Percentiles rank a stretch among this genome's conserved stretches.
These are phyloP conservation scores for Neonectria neomacrospora DNA, from an alignment of 2,329 filamentous ascomycete genomes.

Conservation along the genomic window DNA sequence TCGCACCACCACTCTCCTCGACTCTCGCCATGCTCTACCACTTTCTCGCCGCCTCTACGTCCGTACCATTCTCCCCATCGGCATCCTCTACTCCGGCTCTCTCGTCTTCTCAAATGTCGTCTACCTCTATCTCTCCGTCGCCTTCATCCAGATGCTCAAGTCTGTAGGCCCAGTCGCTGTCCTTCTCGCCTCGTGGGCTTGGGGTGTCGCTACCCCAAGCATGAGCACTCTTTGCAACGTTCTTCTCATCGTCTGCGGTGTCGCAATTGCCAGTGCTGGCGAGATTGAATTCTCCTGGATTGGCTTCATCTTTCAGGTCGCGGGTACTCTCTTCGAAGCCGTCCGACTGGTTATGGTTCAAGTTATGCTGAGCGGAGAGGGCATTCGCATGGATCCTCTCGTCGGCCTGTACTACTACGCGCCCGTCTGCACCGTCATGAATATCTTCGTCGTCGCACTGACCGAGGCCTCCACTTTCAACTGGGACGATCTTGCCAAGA, in stretches of 20 bases:
- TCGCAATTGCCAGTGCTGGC: slow-evolving; percentile 65
- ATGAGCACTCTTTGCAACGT: slow-evolving; percentile 59
- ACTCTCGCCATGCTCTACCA: slow-evolving; percentile 69
- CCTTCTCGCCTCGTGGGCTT: slow-evolving; percentile 72
- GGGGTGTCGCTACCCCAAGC: slow-evolving; percentile 61
- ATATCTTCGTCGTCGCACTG: slow-evolving; percentile 75
- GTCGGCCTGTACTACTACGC: slow-evolving; percentile 93
- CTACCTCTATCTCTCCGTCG: slow-evolving; percentile 74
- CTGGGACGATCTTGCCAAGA: slow-evolving; percentile 70
- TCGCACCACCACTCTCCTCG: slow-evolving; percentile 70
- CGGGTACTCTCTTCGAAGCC: slow-evolving; percentile 83
- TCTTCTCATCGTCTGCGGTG: slow-evolving; percentile 63
- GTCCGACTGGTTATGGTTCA: slow-evolving; percentile 87
- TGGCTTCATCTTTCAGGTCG: slow-evolving; percentile 76
- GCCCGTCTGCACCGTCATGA: slow-evolving; percentile 85
- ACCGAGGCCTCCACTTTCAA: slow-evolving; percentile 75
- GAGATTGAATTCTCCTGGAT: slow-evolving; percentile 76
- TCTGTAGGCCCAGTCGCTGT: slow-evolving; percentile 75
- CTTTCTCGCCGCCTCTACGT: slow-evolving; percentile 71
- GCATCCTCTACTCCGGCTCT: slow-evolving; percentile 72
- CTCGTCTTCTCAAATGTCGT: slow-evolving; percentile 75
- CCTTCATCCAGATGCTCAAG: slow-evolving; percentile 79
- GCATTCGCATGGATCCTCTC: slow-evolving; percentile 87
- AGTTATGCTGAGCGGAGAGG: slow-evolving; percentile 78
- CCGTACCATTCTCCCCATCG: slow-evolving; percentile 73